These are phyloP conservation scores for Hypoxylon sp. DNA, from an alignment of 2,329 filamentous ascomycete genomes.

Conservation along the genomic window DNA sequence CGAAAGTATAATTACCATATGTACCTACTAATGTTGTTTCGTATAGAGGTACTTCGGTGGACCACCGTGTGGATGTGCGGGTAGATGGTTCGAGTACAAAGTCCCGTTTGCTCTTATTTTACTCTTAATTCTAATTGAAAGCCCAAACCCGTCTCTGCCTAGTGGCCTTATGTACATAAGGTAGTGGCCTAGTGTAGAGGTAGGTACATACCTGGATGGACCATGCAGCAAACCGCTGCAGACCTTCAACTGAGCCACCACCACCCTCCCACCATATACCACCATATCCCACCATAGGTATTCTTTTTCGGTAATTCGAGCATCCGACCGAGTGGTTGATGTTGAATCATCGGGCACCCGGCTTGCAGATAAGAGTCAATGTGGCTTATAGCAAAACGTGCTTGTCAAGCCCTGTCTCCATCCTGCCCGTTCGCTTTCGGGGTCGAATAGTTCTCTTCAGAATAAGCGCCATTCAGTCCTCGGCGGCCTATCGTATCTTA, in stretches of 20 bases:
- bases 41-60: slow-evolving; percentile 20
- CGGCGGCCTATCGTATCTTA: slow-evolving; percentile 29
- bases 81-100: slow-evolving; percentile 23
- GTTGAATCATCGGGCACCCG: slow-evolving; percentile 4
- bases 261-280: neutral
- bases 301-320: slow-evolving; percentile 35
- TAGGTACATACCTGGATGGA: slow-evolving; percentile 1
- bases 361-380: slow-evolving; percentile 11
- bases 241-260: slow-evolving; percentile 32
- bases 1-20: slow-evolving; percentile 6
- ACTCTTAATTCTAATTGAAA: too few species aligned
- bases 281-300: too few species aligned
- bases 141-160: neutral
- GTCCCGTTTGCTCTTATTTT: slow-evolving; percentile 26
- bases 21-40: slow-evolving; percentile 15
- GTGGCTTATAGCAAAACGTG: slow-evolving; percentile 29
- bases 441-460: slow-evolving; percentile 10
- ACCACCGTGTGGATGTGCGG: slow-evolving; percentile 7
- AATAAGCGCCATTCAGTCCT: slow-evolving; percentile 33
- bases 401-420: slow-evolving; percentile 8
- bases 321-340: slow-evolving; percentile 20
- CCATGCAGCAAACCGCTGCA: slow-evolving; percentile 32
- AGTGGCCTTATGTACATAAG: too few species aligned
- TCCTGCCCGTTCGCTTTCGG: slow-evolving; percentile 6
- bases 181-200: too few species aligned